These are phyloP conservation scores for Nitzschia palea DNA, from an alignment of 108 stramenopile species.

Conservation along the genomic window DNA sequence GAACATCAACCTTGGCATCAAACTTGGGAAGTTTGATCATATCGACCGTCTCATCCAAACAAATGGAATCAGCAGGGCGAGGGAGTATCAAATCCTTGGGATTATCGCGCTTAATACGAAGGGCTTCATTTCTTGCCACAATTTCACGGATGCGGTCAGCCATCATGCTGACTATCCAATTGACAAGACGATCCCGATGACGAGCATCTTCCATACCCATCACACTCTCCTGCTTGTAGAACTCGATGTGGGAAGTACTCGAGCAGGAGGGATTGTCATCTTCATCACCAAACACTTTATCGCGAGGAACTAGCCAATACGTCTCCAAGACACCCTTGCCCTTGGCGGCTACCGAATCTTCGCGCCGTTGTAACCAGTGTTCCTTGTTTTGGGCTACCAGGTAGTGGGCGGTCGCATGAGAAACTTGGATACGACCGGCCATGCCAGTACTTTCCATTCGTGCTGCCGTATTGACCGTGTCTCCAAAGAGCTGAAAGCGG, in stretches of 20 bases:
- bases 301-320: conserved; percentile 39
- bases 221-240: background rate
- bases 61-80: too few relatives aligned
- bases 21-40: too few relatives aligned
- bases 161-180: too few relatives aligned
- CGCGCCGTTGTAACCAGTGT: conserved; percentile 9
- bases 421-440: conserved; percentile 9
- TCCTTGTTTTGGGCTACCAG: conserved; percentile 13
- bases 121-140: too few relatives aligned
- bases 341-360: conserved; percentile 16
- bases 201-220: conserved; percentile 11
- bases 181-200: too few relatives aligned
- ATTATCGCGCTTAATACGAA: too few relatives aligned
- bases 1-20: too few relatives aligned
- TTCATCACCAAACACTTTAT: too few relatives aligned
- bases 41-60: too few relatives aligned
- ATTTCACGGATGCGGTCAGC: too few relatives aligned
- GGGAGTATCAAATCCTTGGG: too few relatives aligned
- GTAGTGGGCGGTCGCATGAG: conserved; percentile 17
- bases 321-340: conserved; percentile 52
- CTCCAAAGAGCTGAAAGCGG: conserved; percentile 23
- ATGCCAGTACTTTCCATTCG: conserved; percentile 21
- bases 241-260: background rate
- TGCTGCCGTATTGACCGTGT: conserved; percentile 13
- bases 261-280: background rate